Evolutionary conservation across 169 alveolate genomes (phyloP).

Genomic region (Cryptosporidium baileyi): DNA sequence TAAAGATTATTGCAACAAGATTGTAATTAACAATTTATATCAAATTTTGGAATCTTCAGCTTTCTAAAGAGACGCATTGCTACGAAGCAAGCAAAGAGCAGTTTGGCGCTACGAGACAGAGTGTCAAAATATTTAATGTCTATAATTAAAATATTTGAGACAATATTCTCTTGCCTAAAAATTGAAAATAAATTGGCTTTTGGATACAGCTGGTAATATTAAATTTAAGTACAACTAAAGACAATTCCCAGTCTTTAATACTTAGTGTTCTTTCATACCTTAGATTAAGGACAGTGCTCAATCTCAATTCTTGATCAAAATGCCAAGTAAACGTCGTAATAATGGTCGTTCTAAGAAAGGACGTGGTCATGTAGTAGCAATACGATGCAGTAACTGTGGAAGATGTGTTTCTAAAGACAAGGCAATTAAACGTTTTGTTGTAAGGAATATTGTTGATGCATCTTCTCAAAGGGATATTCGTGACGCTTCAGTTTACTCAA

Average conservation of each 20-base stretch:
- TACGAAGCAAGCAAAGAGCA: too few relatives aligned
- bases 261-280: neutral
- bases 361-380: constrained; percentile 96
- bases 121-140: neutral
- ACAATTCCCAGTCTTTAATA: too few relatives aligned
- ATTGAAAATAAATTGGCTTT: too few relatives aligned
- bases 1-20: neutral
- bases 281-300: neutral
- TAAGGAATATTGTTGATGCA: constrained; percentile 98
- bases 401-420: constrained; percentile 98
- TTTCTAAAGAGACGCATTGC: too few relatives aligned
- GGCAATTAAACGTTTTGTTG: constrained; percentile 98
- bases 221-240: too few relatives aligned
- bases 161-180: neutral
- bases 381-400: constrained; percentile 98
- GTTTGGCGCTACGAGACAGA: constrained; percentile 66
- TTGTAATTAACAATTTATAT: too few relatives aligned
- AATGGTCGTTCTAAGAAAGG: constrained; percentile 99
- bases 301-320: constrained; percentile 66
- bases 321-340: constrained; percentile 99
- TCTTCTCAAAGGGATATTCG: constrained; percentile 97
- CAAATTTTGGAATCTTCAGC: too few relatives aligned
- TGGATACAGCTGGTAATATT: too few relatives aligned
- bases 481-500: constrained; percentile 92
- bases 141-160: neutral